Base-by-base conservation (phyloP, 208 protist species). In the Trypanosoma lewisi region DNA sequence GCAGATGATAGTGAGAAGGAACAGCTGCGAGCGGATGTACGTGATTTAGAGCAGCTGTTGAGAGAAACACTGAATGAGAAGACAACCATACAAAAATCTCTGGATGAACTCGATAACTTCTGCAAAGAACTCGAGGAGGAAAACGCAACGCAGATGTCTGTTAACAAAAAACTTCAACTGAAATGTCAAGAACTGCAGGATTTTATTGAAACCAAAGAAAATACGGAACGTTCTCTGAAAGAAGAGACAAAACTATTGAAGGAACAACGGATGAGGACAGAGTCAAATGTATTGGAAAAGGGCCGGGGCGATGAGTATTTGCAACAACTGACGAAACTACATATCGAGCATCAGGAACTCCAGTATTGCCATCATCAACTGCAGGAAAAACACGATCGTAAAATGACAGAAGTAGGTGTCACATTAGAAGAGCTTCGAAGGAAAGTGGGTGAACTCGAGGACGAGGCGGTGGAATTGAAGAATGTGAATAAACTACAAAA, bases 61-160 rank as follows among this genome's bases (percentile, higher is more conserved):
- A 60, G 70, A 48, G 79, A 86, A 53, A 62, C 68, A 0, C 61
- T 78, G 34, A 66, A 65, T 37, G 72, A 82, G 23, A 72, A 77
- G 59, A 28, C 61, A 27, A 70, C 67, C 16, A 49, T 82, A 28
- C 72, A 85, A 60, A 34, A 66, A 5, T 76, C 78, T 2, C 58
- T 89, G 33, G 64, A 82, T 49, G 83, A 93, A 55, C 63, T 90
- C 7, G 79, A 90, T 48, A 73, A 51, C 12, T 55, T 89, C 19
- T 85, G 82, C 53, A 73, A 65, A 7, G 80, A 87, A 55, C 53
- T 93, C 30, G 87, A 93, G 56, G 54, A 59, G n/a, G 83, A 88
- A 42, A 83, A 78, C 66, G 62, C 66, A 30, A 21, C 58, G 1
- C 69, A 85, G 28, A 58, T 57, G 14, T 49, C 71, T 9, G 44